A percentile compares a stretch with the other conserved stretches of the same genome.
These are phyloP conservation scores for Cryptococcus neoformans DNA, from an alignment of 1,284 basidiomycete genomes.

Conservation along the genomic window DNA sequence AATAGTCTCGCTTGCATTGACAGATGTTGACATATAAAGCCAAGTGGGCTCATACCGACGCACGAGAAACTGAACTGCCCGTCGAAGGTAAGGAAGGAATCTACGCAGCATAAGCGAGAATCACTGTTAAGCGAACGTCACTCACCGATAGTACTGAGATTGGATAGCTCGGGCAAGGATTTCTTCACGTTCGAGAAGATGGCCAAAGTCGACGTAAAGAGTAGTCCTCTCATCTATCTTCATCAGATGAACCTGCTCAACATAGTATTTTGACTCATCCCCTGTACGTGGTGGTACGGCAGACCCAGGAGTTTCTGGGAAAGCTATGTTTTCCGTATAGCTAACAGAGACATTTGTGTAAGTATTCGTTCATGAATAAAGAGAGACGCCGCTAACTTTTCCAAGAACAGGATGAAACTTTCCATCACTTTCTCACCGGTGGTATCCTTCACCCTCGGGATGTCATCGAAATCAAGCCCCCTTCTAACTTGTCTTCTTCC, in stretches of 20 bases:
- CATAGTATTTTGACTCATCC: slow-evolving; percentile 61
- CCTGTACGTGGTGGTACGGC: slow-evolving; percentile 55
- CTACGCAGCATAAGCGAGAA: slow-evolving; percentile 21
- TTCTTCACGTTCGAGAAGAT: slow-evolving; percentile 85
- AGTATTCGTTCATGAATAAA: neutral
- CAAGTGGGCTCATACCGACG: slow-evolving; percentile 86
- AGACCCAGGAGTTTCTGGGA: slow-evolving; percentile 70
- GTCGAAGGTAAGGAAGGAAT: slow-evolving; percentile 89
- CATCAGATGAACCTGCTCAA: slow-evolving; percentile 91
- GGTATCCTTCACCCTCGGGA: slow-evolving; percentile 83
- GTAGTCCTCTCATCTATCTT: slow-evolving; percentile 90
- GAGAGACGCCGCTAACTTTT: slow-evolving; percentile 64
- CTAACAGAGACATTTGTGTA: slow-evolving; percentile 49
- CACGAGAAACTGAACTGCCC: slow-evolving; percentile 85
- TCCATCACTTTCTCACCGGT: slow-evolving; percentile 91
- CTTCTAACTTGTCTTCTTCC: slow-evolving; percentile 9
- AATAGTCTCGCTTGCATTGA: slow-evolving; percentile 49
- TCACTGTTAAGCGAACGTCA: neutral
- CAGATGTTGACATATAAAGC: slow-evolving; percentile 73
- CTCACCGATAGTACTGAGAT: slow-evolving; percentile 83
- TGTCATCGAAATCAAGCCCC: slow-evolving; percentile 55
- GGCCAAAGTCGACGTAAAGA: slow-evolving; percentile 92
- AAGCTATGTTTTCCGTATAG: slow-evolving; percentile 72
- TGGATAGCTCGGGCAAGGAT: slow-evolving; percentile 89
- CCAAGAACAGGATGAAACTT: slow-evolving; percentile 84